phyloP scores from a whole-genome alignment of 768 basidiomycete species.

The Naganishia friedmannii region DNA sequence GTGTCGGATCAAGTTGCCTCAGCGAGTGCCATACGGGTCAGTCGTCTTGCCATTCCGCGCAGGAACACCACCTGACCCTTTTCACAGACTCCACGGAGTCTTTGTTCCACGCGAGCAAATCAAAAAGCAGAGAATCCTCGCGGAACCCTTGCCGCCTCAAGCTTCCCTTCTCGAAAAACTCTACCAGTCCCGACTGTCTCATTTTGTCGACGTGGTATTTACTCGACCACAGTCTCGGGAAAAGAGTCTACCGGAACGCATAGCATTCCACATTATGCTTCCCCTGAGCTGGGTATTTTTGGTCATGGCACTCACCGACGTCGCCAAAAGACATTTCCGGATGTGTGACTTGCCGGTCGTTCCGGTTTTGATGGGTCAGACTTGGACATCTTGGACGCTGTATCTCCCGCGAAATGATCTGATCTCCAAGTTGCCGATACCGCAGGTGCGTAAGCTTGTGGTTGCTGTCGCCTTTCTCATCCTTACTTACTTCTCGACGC shows the following conservation, averaged over 20 bases:
- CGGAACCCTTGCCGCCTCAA: conserved; percentile 35
- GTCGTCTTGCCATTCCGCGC: conserved; percentile 8
- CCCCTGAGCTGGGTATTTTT: conserved; percentile 38
- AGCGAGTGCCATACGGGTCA: conserved; percentile 50
- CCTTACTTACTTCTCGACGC: neutral
- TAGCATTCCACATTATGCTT: conserved; percentile 38
- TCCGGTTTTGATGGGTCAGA: neutral
- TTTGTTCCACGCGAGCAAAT: conserved; percentile 37
- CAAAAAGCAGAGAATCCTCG: conserved; percentile 34
- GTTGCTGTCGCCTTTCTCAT: neutral
- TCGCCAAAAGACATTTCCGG: conserved; percentile 3
- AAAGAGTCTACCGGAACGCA: conserved; percentile 34
- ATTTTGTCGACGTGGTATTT: conserved; percentile 44
- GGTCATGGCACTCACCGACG: conserved; percentile 34
- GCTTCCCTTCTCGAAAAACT: conserved; percentile 42
- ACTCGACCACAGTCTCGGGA: conserved; percentile 37
- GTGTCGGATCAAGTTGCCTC: conserved; percentile 48
- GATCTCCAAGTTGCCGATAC: conserved; percentile 9
- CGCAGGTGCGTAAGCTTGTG: conserved; percentile 5
- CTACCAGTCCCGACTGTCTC: conserved; percentile 38
- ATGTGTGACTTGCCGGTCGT: conserved; percentile 2
- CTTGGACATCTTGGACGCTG: conserved; percentile 7
- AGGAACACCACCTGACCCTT: conserved; percentile 9
- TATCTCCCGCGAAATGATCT: conserved; percentile 3
- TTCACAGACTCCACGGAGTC: conserved; percentile 43